These are phyloP conservation scores for Ustilago esculenta DNA, from an alignment of 1,284 basidiomycete species.

Conservation along the genomic window DNA sequence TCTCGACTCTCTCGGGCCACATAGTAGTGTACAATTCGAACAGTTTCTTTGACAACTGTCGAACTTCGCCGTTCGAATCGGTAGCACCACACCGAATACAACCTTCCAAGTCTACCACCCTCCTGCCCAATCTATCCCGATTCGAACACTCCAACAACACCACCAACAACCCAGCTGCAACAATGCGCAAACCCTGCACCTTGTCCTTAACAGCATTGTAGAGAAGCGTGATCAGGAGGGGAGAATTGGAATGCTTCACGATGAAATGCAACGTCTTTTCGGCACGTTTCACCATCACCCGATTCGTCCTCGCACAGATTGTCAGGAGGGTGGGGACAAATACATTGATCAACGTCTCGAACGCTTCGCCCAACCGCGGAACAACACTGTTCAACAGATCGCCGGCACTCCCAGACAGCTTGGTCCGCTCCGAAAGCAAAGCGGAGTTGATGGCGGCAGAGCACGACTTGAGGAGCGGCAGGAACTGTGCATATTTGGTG, in stretches of 20 bases:
- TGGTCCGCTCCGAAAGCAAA: constrained; percentile 70
- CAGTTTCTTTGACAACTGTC: constrained; percentile 68
- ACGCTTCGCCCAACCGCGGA: constrained; percentile 67
- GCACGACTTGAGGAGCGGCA: constrained; percentile 42
- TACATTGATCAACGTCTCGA: constrained; percentile 68
- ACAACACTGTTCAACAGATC: constrained; percentile 70
- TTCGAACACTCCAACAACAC: constrained; percentile 64
- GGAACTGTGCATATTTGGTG: constrained; percentile 48
- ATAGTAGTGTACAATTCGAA: constrained; percentile 67
- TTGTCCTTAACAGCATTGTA: constrained; percentile 68
- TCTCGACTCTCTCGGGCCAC: constrained; percentile 69
- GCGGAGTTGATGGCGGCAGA: constrained; percentile 43
- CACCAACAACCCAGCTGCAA: constrained; percentile 35
- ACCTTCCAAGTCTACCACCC: constrained; percentile 67
- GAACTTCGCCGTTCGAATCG: constrained; percentile 70
- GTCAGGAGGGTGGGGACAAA: constrained; percentile 69
- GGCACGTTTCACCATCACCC: constrained; percentile 69
- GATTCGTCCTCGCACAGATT: constrained; percentile 70
- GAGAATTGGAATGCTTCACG: constrained; percentile 68
- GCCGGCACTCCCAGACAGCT: constrained; percentile 69
- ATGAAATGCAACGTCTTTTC: constrained; percentile 69
- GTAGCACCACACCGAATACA: constrained; percentile 68
- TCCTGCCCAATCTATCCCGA: constrained; percentile 57
- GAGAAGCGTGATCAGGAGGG: constrained; percentile 66
- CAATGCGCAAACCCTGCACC: constrained; percentile 45